Evolutionary conservation across 164 flowering plant genomes (phyloP).

Genomic region (Nelumbo lutea): DNA sequence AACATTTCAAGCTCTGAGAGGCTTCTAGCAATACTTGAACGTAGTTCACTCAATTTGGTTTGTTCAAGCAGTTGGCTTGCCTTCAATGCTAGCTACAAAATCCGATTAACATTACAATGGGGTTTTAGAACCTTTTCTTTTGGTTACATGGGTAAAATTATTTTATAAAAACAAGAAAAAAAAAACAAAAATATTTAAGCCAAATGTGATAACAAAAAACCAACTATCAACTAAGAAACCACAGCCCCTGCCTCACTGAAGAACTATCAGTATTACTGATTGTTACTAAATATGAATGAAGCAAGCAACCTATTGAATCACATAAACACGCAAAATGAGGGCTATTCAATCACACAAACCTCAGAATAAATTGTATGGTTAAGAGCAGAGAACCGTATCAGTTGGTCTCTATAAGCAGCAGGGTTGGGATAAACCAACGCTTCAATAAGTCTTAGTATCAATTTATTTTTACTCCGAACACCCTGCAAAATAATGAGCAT

Average conservation of each 20-base stretch:
- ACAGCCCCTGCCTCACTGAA: background rate
- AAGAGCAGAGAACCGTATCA: slow-evolving; percentile 61
- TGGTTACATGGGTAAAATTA: background rate
- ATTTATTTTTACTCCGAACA: slow-evolving; percentile 80
- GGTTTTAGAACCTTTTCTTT: background rate
- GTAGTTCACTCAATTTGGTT: slow-evolving; percentile 95
- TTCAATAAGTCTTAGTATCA: slow-evolving; percentile 72
- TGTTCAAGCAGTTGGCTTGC: slow-evolving; percentile 98
- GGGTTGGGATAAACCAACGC: slow-evolving; percentile 81
- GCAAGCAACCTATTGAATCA: background rate
- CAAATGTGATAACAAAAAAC: background rate
- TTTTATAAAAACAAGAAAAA: background rate
- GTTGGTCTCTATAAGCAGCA: slow-evolving; percentile 71
- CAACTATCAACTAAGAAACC: background rate
- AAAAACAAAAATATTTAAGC: background rate
- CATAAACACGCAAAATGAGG: background rate
- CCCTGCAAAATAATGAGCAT: slow-evolving; percentile 54
- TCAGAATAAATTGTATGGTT: slow-evolving; percentile 81
- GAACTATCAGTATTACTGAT: background rate
- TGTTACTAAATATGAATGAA: background rate
- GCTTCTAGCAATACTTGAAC: slow-evolving; percentile 94
- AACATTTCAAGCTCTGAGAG: slow-evolving; percentile 99
- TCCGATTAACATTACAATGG: background rate
- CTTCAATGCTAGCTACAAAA: slow-evolving; percentile 84
- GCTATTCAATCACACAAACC: slow-evolving; percentile 33